Evolutionary conservation across 2,329 filamentous ascomycete genomes (phyloP), one percentile per base, ranked within the genome.

Genomic region (Ascochyta viciae-villosae): DNA sequence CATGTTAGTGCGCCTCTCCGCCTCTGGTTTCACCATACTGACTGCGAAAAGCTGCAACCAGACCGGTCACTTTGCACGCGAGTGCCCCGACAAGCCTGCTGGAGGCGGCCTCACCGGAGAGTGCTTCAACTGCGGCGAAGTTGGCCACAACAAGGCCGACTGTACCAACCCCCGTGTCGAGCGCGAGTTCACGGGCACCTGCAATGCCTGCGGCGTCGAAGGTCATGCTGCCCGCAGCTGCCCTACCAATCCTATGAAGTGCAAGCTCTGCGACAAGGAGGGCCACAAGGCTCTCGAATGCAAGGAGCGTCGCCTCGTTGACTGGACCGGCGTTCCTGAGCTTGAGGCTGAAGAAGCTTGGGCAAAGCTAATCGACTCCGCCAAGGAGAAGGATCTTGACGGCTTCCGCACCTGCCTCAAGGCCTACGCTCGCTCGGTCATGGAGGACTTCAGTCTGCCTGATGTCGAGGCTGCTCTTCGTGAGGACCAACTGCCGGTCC

Each of bases 201-300:
- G 88, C 76, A 84, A 83, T 59, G 78, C 83, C 72, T 87, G 85
- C 62, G 75, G 79, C 15, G 65, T 81, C 54, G 70, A 78, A 31
- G 85, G 85, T 19, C 85, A 87, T 60, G 77, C 85, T 65, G 77
- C 83, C 47, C 81, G 83, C 19, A 86, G 89, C 47, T 92, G 89
- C 61, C 87, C 88, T 1, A 74, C 82, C 1, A 84, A 84, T 6
- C 78, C 86, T 77, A 65, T 58, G 48, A 73, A 75, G 26, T 86
- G 83, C 70, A 83, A 81, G 63, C 83, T 85, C 56, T 85, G 83
- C 74, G 79, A 82, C 69, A 62, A 76, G 50, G 58, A 71, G 12
- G 81, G 80, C 1, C 83, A 85, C 61, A 77, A 76, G 46, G 77
- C 80, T 9, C 52, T 74, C 6, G 80, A 83, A 1, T 85, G 83